Evolutionary conservation across 495 filamentous ascomycete species (phyloP).

Genomic region (Neurospora sublineolata): DNA sequence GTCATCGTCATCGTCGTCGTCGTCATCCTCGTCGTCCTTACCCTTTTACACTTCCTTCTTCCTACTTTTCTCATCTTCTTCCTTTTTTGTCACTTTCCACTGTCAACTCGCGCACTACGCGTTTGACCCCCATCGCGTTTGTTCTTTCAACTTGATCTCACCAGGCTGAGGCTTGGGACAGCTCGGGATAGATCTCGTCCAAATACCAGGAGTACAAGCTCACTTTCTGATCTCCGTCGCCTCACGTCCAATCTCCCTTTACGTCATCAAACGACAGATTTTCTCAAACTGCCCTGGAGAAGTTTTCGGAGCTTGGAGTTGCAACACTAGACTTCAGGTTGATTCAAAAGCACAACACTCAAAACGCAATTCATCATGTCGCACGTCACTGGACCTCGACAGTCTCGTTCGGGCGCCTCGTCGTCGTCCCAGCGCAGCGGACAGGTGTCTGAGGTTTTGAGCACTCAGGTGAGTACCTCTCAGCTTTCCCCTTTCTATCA

Average conservation of each 20-base stretch:
- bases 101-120: not conserved
- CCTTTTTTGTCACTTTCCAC: not conserved
- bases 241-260: not conserved
- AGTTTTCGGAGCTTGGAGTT: too few relatives aligned
- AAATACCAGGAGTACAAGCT: not conserved
- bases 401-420: not conserved
- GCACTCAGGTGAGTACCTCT: not conserved
- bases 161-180: not conserved
- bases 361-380: not conserved
- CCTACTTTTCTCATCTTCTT: not conserved
- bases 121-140: not conserved
- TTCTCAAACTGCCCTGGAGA: not conserved
- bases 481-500: not conserved
- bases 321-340: not conserved
- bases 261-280: not conserved
- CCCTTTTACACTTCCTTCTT: not conserved
- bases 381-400: not conserved
- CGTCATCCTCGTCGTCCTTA: not conserved
- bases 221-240: not conserved
- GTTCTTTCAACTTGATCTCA: not conserved
- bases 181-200: too few relatives aligned
- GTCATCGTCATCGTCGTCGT: not conserved
- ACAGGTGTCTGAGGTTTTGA: not conserved
- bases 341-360: not conserved
- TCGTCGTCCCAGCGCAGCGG: not conserved